phyloP scores from a whole-genome alignment of 1,139 yeast genomes.

The Ogataea hybrid region DNA sequence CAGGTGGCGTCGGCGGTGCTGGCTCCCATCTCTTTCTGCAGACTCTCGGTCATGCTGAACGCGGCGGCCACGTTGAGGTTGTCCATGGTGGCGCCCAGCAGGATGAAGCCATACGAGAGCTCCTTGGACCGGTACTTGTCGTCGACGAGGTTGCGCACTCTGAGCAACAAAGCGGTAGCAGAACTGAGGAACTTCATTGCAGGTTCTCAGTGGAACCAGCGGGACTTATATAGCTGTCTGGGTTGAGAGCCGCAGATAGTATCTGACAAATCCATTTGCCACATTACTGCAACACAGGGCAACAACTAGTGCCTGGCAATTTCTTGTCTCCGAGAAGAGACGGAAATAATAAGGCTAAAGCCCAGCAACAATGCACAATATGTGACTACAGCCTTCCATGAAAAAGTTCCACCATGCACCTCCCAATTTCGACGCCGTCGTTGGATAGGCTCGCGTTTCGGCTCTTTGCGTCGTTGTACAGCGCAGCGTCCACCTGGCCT shows the following conservation, averaged over 20 bases:
- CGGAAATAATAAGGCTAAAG: no score
- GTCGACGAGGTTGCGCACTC: neutral
- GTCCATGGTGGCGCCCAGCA: conserved; percentile 25
- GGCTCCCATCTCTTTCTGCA: conserved; percentile 28
- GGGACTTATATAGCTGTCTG: neutral
- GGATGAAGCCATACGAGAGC: conserved; percentile 17
- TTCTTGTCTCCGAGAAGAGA: neutral
- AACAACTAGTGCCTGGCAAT: no score
- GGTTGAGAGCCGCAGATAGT: neutral
- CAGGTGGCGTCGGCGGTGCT: conserved; percentile 32
- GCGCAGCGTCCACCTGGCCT: conserved; percentile 15
- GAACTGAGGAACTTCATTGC: neutral
- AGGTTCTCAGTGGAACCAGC: neutral
- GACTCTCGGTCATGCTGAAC: conserved; percentile 26
- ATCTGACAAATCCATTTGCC: neutral
- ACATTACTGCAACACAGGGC: neutral
- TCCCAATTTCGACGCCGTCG: conserved; percentile 22
- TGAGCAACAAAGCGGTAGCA: neutral
- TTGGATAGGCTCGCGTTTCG: conserved; percentile 17
- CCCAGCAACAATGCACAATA: no score
- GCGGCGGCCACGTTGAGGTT: conserved; percentile 33
- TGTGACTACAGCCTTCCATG: neutral
- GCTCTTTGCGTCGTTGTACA: conserved; percentile 26
- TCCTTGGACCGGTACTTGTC: conserved; percentile 10
- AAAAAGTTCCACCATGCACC: conserved; percentile 5